Conservation (phyloP, 208 protist genomes). For the Leishmania aethiopica region DNA sequence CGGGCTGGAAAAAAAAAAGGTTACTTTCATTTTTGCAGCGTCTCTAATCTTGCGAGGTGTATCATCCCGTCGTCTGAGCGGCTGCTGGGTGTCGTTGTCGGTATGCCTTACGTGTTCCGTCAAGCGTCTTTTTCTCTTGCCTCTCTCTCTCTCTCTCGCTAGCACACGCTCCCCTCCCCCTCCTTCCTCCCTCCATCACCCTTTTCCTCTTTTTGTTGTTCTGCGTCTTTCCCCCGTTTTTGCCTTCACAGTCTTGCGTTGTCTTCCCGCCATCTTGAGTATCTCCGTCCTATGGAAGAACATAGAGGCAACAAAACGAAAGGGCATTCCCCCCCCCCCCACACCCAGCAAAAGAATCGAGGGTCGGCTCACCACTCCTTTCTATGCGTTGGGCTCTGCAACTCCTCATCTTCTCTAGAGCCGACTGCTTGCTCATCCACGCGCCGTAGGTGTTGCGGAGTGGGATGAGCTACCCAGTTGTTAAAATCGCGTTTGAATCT, state of each 20-base stretch:
- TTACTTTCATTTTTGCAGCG: not conserved
- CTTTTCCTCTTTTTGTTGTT: not conserved
- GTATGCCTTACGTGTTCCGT: not conserved
- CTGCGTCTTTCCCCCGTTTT: too few relatives aligned
- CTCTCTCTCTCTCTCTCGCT: too few relatives aligned
- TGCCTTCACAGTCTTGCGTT: not conserved
- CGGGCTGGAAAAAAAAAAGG: not conserved
- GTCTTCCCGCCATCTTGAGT: not conserved
- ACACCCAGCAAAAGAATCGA: too few relatives aligned
- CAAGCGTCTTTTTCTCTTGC: not conserved
- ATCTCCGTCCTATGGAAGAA: not conserved
- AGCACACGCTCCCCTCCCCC: not conserved
- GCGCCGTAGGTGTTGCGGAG: not conserved
- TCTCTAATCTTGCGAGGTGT: not conserved
- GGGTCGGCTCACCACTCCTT: not conserved
- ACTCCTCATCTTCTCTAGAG: not conserved
- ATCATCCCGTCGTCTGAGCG: not conserved
- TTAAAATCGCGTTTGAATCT: not conserved
- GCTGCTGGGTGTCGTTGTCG: not conserved
- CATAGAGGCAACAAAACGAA: not conserved
- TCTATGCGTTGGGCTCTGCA: not conserved
- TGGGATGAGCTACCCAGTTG: not conserved
- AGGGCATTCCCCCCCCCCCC: too few relatives aligned
- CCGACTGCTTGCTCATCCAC: not conserved
- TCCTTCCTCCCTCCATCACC: not conserved